Base-by-base conservation (phyloP, 2,329 filamentous ascomycete species). In the Ceratocystis eucalypticola region DNA sequence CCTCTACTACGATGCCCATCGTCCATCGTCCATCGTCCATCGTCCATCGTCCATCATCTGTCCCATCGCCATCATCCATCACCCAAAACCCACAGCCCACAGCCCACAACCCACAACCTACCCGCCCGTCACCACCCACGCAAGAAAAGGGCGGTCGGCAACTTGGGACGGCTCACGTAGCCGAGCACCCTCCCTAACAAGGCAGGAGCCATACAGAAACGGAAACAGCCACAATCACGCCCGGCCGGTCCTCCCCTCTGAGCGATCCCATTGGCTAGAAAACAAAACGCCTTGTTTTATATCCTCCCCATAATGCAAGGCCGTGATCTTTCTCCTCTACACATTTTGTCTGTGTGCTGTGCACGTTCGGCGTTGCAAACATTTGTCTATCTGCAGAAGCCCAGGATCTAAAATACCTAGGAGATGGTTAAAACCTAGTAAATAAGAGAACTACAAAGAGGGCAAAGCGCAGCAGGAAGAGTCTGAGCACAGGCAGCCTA, bases 391-490 rank as follows among this genome's bases (percentile, higher is more conserved):
- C 33, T 37, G 33, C 33, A 37, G 10, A 37, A 12, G 33, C 33
- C 33, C 33, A 37, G 33, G 33, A 37, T 37, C 33, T 37, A 37
- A 37, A 37, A 12, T 8, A 12, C 33, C 33, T 37, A 37, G 33
- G 33, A 37, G 8, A 37, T 37, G 33, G 33, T 37, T 37, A 37
- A 37, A 37, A 37, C 33, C 33, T 33, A 2, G 25, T 30, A 20
- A 37, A 17, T n/a, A 30, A 25, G 28, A 25, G 53, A 57, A 59
- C n/a, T 37, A 37, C 10, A 37, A 30, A 59, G 53, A 30, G 53
- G 53, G 53, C 53, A 59, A 59, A 59, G 53, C 53, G 53, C 53
- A 59, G 33, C 53, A 59, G 53, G 28, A 59, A 59, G 17, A 15
- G 53, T 59, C 53, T 59, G 53, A 59, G 53, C 53, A 59, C 53